These are phyloP conservation scores for Colletotrichum agaves DNA, from an alignment of 2,329 filamentous ascomycete species.

Conservation along the genomic window DNA sequence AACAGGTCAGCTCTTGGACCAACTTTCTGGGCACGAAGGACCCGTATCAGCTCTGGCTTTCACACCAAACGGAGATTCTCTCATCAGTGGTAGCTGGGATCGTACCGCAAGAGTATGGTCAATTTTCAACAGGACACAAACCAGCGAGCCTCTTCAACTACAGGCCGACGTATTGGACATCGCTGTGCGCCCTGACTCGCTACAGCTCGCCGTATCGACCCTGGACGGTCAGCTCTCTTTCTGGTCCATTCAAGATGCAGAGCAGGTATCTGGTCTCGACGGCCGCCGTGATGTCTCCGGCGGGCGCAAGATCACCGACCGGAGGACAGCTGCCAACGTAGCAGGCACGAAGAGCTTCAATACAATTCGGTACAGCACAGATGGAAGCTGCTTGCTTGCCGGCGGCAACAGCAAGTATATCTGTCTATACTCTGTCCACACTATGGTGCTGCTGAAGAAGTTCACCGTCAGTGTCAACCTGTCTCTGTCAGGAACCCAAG, in stretches of 20 bases:
- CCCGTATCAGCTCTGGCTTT: conserved; percentile 91
- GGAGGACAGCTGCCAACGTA: conserved; percentile 89
- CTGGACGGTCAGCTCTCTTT: conserved; percentile 95
- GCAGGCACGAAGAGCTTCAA: conserved; percentile 91
- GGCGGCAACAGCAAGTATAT: conserved; percentile 99
- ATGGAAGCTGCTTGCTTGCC: conserved; percentile 89
- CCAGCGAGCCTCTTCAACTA: conserved; percentile 91
- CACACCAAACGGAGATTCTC: conserved; percentile 82
- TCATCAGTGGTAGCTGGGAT: conserved; percentile 97
- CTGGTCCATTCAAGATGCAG: conserved; percentile 90
- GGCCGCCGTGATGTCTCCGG: conserved; percentile 93
- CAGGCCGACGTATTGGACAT: conserved; percentile 91
- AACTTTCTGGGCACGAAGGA: conserved; percentile 90
- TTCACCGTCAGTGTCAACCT: conserved; percentile 96
- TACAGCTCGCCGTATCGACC: conserved; percentile 91
- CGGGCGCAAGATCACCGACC: conserved; percentile 87
- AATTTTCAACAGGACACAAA: conserved; percentile 93
- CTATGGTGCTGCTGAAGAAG: conserved; percentile 91
- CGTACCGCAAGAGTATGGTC: conserved; percentile 96
- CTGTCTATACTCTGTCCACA: conserved; percentile 93
- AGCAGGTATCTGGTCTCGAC: conserved; percentile 87
- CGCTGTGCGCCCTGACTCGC: conserved; percentile 87
- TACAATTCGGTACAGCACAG: conserved; percentile 89
- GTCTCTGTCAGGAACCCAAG: conserved; percentile 95
- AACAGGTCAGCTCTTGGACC: conserved; percentile 93